Conservation (phyloP, 1,284 basidiomycete genomes). For the Sporisorium exsertum region DNA sequence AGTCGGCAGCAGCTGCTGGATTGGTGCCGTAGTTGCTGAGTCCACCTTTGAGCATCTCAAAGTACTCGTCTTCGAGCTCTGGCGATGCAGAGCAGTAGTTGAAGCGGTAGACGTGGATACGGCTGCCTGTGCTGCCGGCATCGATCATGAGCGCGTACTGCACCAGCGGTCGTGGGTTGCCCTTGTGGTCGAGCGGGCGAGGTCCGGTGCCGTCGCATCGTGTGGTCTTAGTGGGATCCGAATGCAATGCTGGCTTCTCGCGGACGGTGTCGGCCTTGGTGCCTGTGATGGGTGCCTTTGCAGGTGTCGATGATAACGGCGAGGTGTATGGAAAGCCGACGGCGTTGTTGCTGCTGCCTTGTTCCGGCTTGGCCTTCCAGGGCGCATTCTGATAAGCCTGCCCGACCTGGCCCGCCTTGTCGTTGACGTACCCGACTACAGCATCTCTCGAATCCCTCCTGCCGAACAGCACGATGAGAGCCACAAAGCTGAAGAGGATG, state of each 20-base stretch:
- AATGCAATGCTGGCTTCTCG: slow-evolving; percentile 53
- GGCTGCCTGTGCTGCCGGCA: slow-evolving; percentile 94
- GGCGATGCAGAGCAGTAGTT: slow-evolving; percentile 72
- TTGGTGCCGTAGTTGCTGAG: slow-evolving; percentile 77
- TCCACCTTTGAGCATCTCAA: slow-evolving; percentile 85
- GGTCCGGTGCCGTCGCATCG: slow-evolving; percentile 51
- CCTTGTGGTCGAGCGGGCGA: slow-evolving; percentile 46
- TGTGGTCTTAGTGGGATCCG: slow-evolving; percentile 61
- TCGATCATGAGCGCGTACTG: slow-evolving; percentile 98
- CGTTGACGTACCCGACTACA: slow-evolving; percentile 51
- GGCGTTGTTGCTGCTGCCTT: slow-evolving; percentile 16
- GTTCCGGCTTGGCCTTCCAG: slow-evolving; percentile 26
- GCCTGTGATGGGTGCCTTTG: slow-evolving; percentile 29
- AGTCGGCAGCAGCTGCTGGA: slow-evolving; percentile 79
- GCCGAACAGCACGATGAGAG: slow-evolving; percentile 43
- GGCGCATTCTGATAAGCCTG: slow-evolving; percentile 34
- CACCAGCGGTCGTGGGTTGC: slow-evolving; percentile 59
- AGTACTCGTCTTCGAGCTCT: slow-evolving; percentile 91
- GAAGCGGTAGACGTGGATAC: slow-evolving; percentile 91
- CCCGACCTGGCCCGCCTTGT: slow-evolving; percentile 45
- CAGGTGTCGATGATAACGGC: slow-evolving; percentile 12
- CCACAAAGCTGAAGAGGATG: slow-evolving; percentile 39
- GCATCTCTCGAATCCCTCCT: slow-evolving; percentile 43
- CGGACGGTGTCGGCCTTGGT: slow-evolving; percentile 35
- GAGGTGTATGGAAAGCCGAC: slow-evolving; percentile 24